Percentiles rank a stretch among this genome's conserved stretches.
phyloP scores from a whole-genome alignment of 1,284 basidiomycete genomes.

The Sanguinoderma infundibulare region DNA sequence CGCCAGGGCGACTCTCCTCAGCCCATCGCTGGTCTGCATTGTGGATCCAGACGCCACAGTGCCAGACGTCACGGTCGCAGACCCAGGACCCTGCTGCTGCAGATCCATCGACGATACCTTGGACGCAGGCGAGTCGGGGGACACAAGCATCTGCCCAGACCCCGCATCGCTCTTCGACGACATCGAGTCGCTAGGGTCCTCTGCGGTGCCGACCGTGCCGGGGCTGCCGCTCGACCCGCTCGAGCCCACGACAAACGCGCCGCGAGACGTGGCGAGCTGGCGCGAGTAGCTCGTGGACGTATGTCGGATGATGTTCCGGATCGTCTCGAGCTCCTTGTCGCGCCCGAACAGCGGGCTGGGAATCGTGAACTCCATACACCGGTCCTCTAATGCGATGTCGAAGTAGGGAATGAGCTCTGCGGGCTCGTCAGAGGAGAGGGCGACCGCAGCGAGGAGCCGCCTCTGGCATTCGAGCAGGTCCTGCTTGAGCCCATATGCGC shows the following conservation, averaged over 20 bases:
- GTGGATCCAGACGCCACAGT: constrained; percentile 39
- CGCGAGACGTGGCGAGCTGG: constrained; percentile 49
- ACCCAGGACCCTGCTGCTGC: constrained; percentile 16
- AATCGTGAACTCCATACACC: constrained; percentile 71
- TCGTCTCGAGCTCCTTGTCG: constrained; percentile 67
- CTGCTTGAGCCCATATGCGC: constrained; percentile 66
- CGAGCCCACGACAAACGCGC: constrained; percentile 43
- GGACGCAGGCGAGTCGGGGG: constrained; percentile 26
- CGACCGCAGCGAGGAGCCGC: constrained; percentile 60
- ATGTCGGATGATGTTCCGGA: constrained; percentile 67
- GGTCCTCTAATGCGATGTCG: constrained; percentile 64
- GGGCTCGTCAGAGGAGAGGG: constrained; percentile 58
- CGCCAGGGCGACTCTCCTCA: constrained; percentile 48
- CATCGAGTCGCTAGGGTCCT: constrained; percentile 49
- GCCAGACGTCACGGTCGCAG: constrained; percentile 30
- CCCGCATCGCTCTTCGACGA: constrained; percentile 50
- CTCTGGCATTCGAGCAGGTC: constrained; percentile 71
- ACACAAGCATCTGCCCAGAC: constrained; percentile 30
- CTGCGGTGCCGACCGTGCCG: constrained; percentile 34
- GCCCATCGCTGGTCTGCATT: constrained; percentile 39
- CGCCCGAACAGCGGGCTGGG: constrained; percentile 70
- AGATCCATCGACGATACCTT: constrained; percentile 26
- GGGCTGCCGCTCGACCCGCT: constrained; percentile 39
- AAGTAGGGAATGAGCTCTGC: constrained; percentile 71
- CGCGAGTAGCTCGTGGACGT: constrained; percentile 67